Percentiles rank a stretch among this genome's conserved stretches.
These are phyloP conservation scores for Penicillium sp. DNA, from an alignment of 2,329 filamentous ascomycete species.

Conservation along the genomic window DNA sequence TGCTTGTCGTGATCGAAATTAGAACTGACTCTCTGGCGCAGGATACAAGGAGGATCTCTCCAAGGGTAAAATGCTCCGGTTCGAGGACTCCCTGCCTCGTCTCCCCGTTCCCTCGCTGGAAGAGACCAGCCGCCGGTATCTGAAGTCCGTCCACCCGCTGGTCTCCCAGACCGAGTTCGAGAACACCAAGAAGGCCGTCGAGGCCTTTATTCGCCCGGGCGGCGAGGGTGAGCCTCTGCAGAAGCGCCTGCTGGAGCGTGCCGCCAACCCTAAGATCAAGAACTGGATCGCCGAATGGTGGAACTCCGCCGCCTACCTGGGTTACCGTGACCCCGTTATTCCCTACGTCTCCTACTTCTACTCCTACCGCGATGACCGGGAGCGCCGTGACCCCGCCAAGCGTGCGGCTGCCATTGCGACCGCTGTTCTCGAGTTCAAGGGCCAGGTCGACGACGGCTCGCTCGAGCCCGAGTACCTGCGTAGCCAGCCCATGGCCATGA, in stretches of 20 bases:
- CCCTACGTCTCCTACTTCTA: conserved; percentile 99
- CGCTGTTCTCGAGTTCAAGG: conserved; percentile 87
- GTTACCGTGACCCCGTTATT: conserved; percentile 90
- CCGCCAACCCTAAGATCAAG: conserved; percentile 72
- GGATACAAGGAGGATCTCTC: conserved; percentile 61
- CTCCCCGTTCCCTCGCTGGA: conserved; percentile 61
- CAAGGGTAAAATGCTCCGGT: conserved; percentile 62
- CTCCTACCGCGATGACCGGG: conserved; percentile 89
- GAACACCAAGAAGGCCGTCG: conserved; percentile 69
- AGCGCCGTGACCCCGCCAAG: conserved; percentile 81
- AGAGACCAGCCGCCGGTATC: conserved; percentile 60
- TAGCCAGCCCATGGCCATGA: conserved; percentile 95
- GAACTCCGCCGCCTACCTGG: conserved; percentile 90
- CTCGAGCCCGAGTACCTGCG: conserved; percentile 99
- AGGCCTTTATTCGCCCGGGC: conserved; percentile 83
- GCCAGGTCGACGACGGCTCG: conserved; percentile 73
- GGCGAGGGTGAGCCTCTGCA: conserved; percentile 79
- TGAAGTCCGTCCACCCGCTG: conserved; percentile 63
- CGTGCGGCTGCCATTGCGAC: conserved; percentile 87
- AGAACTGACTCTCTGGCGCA: conserved; percentile 26
- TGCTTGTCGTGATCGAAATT: conserved; percentile 7
- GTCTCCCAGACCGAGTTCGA: conserved; percentile 57
- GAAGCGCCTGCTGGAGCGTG: conserved; percentile 74
- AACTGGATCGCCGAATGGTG: conserved; percentile 99
- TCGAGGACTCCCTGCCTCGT: conserved; percentile 60